Conservation (phyloP, 2,329 filamentous ascomycete species). For the Magnaporthiopsis rhizophila region DNA sequence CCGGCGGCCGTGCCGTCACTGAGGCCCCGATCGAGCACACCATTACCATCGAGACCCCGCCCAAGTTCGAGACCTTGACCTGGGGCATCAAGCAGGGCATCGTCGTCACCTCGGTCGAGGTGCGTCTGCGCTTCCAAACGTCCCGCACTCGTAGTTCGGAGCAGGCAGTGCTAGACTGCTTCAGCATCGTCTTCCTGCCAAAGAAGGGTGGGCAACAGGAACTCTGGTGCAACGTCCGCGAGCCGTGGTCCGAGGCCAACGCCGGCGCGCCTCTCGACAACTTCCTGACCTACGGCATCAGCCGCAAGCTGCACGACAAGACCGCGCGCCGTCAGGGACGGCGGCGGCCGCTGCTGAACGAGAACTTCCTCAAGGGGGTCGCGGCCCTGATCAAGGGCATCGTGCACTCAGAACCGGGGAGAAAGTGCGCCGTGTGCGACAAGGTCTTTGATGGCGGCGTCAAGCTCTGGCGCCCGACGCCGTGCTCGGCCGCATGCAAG, state of each 20-base stretch:
- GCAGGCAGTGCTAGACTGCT: background rate
- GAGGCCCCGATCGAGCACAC: background rate
- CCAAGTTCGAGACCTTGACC: background rate
- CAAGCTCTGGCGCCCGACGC: slow-evolving; percentile 3
- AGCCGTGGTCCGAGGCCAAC: background rate
- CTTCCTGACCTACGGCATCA: background rate
- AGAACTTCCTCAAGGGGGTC: too few species aligned
- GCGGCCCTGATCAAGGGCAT: background rate
- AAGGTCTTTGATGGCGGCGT: background rate
- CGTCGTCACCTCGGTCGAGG: background rate
- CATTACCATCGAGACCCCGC: background rate
- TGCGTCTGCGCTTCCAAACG: background rate
- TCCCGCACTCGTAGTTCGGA: background rate
- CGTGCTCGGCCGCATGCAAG: background rate
- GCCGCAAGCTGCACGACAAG: background rate
- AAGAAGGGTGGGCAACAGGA: too few species aligned
- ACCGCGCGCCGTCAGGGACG: background rate
- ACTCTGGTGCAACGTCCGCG: background rate
- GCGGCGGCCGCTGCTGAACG: background rate
- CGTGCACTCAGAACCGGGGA: background rate
- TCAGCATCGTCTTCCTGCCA: background rate
- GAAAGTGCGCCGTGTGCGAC: slow-evolving; percentile 2
- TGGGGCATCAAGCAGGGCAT: background rate
- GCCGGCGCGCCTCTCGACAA: background rate
- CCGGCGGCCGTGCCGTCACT: too few species aligned